Evolutionary conservation across 2,329 filamentous ascomycete species (phyloP).

Genomic region (Leptosphaerulina australis): DNA sequence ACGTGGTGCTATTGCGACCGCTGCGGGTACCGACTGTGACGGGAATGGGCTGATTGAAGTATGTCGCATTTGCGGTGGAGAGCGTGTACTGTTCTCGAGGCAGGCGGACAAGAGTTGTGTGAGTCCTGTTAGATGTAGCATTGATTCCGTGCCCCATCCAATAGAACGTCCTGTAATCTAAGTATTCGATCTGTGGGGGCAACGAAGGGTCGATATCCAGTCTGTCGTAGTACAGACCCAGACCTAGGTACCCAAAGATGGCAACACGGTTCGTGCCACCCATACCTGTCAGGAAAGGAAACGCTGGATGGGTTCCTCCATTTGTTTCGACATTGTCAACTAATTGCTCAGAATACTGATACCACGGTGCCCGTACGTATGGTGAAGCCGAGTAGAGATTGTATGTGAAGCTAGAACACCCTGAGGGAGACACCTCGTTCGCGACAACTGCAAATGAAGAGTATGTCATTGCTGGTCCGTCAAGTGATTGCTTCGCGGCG

Average conservation of each 20-base stretch:
- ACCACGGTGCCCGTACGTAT: slow-evolving; percentile 70
- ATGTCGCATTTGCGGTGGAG: slow-evolving; percentile 61
- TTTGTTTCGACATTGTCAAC: slow-evolving; percentile 65
- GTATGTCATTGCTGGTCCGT: slow-evolving; percentile 76
- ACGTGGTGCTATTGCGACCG: slow-evolving; percentile 41
- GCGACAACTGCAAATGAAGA: slow-evolving; percentile 71
- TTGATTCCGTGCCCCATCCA: slow-evolving; percentile 69
- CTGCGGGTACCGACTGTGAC: slow-evolving; percentile 60
- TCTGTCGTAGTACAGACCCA: slow-evolving; percentile 64
- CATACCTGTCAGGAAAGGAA: slow-evolving; percentile 73
- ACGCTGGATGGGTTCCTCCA: slow-evolving; percentile 71
- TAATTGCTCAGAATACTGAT: slow-evolving; percentile 73
- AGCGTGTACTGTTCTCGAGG: slow-evolving; percentile 50
- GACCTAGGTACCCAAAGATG: slow-evolving; percentile 70
- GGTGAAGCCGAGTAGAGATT: slow-evolving; percentile 67
- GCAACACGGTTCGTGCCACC: slow-evolving; percentile 72
- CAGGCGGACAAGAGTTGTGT: slow-evolving; percentile 66
- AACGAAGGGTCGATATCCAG: slow-evolving; percentile 69
- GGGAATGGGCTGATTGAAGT: slow-evolving; percentile 61
- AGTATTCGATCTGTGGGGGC: slow-evolving; percentile 63
- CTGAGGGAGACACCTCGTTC: slow-evolving; percentile 68
- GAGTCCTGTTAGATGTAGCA: slow-evolving; percentile 66
- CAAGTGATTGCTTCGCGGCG: slow-evolving; percentile 68
- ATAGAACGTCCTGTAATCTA: slow-evolving; percentile 68
- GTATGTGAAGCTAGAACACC: slow-evolving; percentile 72